Evolutionary conservation across 352 stramenopile species (phyloP).

Genomic region (Globisporangium orthogonon): DNA sequence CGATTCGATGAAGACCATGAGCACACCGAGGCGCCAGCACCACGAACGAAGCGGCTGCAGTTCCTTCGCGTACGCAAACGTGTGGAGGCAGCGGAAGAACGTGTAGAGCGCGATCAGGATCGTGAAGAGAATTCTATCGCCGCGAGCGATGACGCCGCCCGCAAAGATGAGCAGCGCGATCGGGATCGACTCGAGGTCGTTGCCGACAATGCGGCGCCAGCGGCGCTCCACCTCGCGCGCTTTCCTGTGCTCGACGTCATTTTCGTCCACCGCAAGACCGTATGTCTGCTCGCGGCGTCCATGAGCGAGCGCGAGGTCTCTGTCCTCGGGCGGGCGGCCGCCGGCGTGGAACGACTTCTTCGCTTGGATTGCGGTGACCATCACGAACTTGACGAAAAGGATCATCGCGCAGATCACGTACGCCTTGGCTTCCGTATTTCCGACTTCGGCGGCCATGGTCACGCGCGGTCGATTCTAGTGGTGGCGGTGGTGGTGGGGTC

Average conservation of each 20-base stretch:
- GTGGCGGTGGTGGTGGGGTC: too few species aligned
- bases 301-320: constrained; percentile 19
- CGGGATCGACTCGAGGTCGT: constrained; percentile 59
- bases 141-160: constrained; percentile 29
- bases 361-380: constrained; percentile 40
- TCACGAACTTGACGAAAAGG: constrained; percentile 72
- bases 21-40: constrained; percentile 19
- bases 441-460: too few species aligned
- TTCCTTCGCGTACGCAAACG: constrained; percentile 26
- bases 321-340: constrained; percentile 46
- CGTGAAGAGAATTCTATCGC: constrained; percentile 11
- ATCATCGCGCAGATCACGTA: constrained; percentile 48
- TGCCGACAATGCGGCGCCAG: constrained; percentile 46
- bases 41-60: constrained; percentile 31
- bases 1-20: constrained; percentile 10
- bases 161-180: constrained; percentile 45
- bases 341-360: constrained; percentile 50
- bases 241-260: constrained; percentile 12
- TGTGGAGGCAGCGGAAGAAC: constrained; percentile 26
- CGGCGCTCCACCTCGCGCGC: constrained; percentile 30
- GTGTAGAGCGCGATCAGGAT: constrained; percentile 28
- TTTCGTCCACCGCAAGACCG: constrained; percentile 24
- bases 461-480: too few species aligned
- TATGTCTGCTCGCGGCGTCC: constrained; percentile 27
- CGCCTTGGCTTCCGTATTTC: constrained; percentile 23